These are phyloP conservation scores for Crithidia thermophila DNA, from an alignment of 208 protist species.

Conservation along the genomic window DNA sequence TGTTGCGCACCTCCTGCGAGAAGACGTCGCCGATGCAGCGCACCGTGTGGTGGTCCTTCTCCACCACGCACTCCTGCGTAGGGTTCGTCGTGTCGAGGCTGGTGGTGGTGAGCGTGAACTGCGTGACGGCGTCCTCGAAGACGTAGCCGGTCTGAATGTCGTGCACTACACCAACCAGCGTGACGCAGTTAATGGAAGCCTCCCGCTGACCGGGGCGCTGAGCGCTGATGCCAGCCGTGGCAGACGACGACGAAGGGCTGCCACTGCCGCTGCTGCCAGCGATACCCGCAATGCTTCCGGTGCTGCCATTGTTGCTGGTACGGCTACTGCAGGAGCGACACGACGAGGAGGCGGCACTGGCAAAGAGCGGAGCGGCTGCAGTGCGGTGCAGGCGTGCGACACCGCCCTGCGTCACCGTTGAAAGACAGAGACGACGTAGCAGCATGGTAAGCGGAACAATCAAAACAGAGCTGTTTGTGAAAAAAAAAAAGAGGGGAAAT, in stretches of 20 bases:
- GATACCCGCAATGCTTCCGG: background rate
- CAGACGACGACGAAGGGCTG: background rate
- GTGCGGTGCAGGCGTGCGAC: background rate
- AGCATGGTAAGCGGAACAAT: background rate
- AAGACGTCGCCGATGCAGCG: slow-evolving; percentile 92
- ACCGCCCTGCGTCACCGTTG: background rate
- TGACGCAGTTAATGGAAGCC: slow-evolving; percentile 85
- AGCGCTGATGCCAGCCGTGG: slow-evolving; percentile 7
- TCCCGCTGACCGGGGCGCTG: slow-evolving; percentile 23
- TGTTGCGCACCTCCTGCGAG: slow-evolving; percentile 71
- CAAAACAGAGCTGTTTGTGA: background rate
- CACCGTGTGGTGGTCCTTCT: slow-evolving; percentile 93
- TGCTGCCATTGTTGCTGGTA: background rate
- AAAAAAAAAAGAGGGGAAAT: slow-evolving; percentile 5
- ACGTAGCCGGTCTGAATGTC: slow-evolving; percentile 91
- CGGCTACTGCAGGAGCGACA: slow-evolving; percentile 17
- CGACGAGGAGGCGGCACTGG: background rate
- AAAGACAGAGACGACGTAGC: too few relatives aligned
- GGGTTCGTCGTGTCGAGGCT: slow-evolving; percentile 81
- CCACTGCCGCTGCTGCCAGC: slow-evolving; percentile 7
- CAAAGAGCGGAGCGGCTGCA: too few relatives aligned
- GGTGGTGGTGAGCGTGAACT: slow-evolving; percentile 93
- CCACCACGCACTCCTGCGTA: slow-evolving; percentile 77
- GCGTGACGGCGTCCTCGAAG: slow-evolving; percentile 90
- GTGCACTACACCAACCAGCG: slow-evolving; percentile 90